These are phyloP conservation scores for Hydnomerulius pinastri DNA, from an alignment of 768 basidiomycete species.

Conservation along the genomic window DNA sequence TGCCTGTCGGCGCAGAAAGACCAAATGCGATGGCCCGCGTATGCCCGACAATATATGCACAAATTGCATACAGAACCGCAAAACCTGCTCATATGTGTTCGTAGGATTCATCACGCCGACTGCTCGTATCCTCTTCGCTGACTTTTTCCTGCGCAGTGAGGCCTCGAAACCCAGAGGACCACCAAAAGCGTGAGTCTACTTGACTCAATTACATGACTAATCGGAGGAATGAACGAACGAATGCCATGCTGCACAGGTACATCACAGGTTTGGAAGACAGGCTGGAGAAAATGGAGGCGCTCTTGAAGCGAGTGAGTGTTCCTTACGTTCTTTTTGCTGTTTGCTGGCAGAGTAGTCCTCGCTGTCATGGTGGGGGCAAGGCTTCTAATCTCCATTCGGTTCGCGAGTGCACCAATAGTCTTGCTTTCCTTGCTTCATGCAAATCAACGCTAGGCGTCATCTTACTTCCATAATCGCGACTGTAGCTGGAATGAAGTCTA, in stretches of 20 bases:
- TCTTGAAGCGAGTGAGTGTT: constrained; percentile 51
- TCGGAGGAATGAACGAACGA: not conserved
- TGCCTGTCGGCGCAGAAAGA: constrained; percentile 57
- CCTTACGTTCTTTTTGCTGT: not conserved
- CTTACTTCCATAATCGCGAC: not conserved
- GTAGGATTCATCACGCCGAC: constrained; percentile 23
- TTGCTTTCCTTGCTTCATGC: not conserved
- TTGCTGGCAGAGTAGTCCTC: not conserved
- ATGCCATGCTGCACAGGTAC: constrained; percentile 41
- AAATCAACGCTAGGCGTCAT: not conserved
- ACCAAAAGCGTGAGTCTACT: constrained; percentile 59
- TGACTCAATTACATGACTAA: not conserved
- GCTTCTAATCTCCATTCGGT: not conserved
- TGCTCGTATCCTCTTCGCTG: not conserved
- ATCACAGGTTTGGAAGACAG: constrained; percentile 60
- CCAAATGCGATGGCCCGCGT: constrained; percentile 60
- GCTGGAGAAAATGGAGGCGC: constrained; percentile 54
- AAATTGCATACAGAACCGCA: constrained; percentile 53
- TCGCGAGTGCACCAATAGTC: not conserved
- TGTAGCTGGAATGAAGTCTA: constrained; percentile 5
- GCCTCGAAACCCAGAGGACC: constrained; percentile 66
- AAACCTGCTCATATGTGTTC: constrained; percentile 62
- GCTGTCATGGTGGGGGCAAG: not conserved
- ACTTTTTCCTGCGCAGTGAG: constrained; percentile 42
- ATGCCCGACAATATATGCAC: constrained; percentile 54